Conservation (phyloP, 1,284 basidiomycete genomes). For the Malassezia cuniculi region DNA sequence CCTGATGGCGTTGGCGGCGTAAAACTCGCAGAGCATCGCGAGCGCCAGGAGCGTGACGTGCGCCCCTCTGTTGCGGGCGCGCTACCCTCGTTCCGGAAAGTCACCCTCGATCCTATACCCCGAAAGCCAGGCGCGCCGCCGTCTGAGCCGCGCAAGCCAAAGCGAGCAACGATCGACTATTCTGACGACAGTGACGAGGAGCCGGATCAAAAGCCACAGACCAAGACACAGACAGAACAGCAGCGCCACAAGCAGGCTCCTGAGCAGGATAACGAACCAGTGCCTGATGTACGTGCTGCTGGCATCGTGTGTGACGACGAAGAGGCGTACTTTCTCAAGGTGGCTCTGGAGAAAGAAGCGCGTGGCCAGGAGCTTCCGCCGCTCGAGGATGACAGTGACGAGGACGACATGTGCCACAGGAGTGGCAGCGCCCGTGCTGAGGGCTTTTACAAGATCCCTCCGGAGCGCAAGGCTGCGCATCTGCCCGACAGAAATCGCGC, state of each 20-base stretch:
- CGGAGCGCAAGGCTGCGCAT: constrained; percentile 80
- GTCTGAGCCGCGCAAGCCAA: background rate
- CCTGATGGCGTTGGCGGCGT: constrained; percentile 47
- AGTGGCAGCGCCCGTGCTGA: constrained; percentile 79
- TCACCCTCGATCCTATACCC: no score
- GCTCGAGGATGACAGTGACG: constrained; percentile 11
- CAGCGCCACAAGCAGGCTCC: no score
- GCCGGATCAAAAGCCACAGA: constrained; percentile 8
- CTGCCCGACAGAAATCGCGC: constrained; percentile 53
- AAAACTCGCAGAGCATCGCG: constrained; percentile 14
- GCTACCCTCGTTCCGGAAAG: no score
- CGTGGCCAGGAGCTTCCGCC: constrained; percentile 18
- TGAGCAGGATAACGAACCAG: constrained; percentile 13
- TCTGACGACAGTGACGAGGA: constrained; percentile 1
- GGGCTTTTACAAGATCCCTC: constrained; percentile 85
- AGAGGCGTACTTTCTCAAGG: constrained; percentile 70
- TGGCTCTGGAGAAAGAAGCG: constrained; percentile 51
- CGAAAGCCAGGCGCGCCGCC: background rate
- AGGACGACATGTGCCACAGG: constrained; percentile 48
- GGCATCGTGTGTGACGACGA: constrained; percentile 73
- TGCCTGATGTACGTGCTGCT: constrained; percentile 51
- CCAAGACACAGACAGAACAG: no score
- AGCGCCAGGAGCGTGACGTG: no score
- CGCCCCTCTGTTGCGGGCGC: no score
- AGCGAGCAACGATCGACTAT: background rate